A percentile compares a stretch with the other conserved stretches of the same genome.
Conservation (phyloP, 257 asterid species). For the Leptodermis oblonga region DNA sequence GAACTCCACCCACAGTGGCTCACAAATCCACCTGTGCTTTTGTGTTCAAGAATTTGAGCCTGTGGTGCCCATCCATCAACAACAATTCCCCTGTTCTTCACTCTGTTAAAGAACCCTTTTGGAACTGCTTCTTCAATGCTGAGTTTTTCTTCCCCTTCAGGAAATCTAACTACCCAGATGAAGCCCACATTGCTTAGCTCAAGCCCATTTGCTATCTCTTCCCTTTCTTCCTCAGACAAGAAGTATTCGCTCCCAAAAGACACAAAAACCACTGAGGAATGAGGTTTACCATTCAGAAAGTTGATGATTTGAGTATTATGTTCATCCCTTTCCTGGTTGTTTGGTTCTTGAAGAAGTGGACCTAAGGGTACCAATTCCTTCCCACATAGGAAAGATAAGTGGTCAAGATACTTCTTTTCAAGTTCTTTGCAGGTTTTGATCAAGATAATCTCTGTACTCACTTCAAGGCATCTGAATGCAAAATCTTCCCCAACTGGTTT, state of each 20-base stretch:
- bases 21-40: constrained; percentile 13
- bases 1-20: constrained; percentile 27
- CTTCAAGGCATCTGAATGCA: background rate
- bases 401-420: constrained; percentile 18
- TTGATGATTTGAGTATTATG: background rate
- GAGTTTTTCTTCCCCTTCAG: background rate
- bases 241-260: constrained; percentile 18
- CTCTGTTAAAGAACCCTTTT: constrained; percentile 17
- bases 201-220: constrained; percentile 16
- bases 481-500: background rate
- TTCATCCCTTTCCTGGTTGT: background rate
- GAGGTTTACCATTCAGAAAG: constrained; percentile 1
- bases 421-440: constrained; percentile 5
- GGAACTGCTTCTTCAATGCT: constrained; percentile 9
- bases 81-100: constrained; percentile 9
- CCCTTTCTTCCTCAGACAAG: constrained; percentile 11
- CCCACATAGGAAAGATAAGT: constrained; percentile 6
- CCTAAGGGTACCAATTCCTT: constrained; percentile 13
- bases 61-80: constrained; percentile 25
- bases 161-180: constrained; percentile 14
- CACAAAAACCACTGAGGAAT: constrained; percentile 6
- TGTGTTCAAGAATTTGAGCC: constrained; percentile 12
- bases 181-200: constrained; percentile 15
- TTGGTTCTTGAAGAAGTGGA: constrained; percentile 15
- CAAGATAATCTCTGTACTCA: constrained; percentile 9